These are phyloP conservation scores for Bullera alba DNA, from an alignment of 768 basidiomycete genomes.

Conservation along the genomic window DNA sequence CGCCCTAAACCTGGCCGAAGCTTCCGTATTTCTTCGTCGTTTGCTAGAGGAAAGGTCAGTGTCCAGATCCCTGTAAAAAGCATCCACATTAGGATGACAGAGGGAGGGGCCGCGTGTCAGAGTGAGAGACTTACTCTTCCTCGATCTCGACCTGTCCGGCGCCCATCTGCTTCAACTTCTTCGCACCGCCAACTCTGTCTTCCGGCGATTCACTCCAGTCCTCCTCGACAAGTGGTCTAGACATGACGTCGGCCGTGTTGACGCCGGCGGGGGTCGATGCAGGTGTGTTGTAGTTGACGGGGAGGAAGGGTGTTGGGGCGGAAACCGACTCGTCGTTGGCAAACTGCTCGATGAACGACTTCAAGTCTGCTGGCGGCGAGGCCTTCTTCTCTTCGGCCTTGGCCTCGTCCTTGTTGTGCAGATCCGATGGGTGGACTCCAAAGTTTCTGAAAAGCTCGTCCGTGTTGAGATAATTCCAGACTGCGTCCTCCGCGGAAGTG, in stretches of 20 bases:
- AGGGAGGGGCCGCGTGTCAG: too few species aligned
- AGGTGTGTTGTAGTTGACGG: not conserved
- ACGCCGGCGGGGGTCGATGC: conserved; percentile 11
- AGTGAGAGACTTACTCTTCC: conserved; percentile 30
- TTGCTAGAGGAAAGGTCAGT: too few species aligned
- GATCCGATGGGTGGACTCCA: conserved; percentile 19
- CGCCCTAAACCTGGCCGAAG: conserved; percentile 42
- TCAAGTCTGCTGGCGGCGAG: conserved; percentile 2
- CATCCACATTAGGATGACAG: not conserved
- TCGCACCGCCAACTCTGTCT: conserved; percentile 23
- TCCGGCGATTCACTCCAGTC: conserved; percentile 11
- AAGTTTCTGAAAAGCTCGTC: conserved; percentile 38
- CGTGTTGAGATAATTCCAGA: conserved; percentile 35
- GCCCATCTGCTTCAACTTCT: conserved; percentile 34
- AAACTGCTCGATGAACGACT: conserved; percentile 2
- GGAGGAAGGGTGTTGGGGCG: conserved; percentile 2
- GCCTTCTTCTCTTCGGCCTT: not conserved
- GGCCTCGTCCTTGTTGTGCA: conserved; percentile 1
- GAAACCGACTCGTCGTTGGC: not conserved
- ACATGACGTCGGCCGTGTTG: conserved; percentile 12
- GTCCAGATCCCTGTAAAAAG: not conserved
- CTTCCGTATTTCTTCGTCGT: conserved; percentile 44
- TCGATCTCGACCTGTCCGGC: conserved; percentile 30
- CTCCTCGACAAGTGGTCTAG: conserved; percentile 5
- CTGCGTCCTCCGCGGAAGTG: conserved; percentile 29